Base-by-base conservation (phyloP, 2,329 filamentous ascomycete species). In the Aspergillus piperis region DNA sequence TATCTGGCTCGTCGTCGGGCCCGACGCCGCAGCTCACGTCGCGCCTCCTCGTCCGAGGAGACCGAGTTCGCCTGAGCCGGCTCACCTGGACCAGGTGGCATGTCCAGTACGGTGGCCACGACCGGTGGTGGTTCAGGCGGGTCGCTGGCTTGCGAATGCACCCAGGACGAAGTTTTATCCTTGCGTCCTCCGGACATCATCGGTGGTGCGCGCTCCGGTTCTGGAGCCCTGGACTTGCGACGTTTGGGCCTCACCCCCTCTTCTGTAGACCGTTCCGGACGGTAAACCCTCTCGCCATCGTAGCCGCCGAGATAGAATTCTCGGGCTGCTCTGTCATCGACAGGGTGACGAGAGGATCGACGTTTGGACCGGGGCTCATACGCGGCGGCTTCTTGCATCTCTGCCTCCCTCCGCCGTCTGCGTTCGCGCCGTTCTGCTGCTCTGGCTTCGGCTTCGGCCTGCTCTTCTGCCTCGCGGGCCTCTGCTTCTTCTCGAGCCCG, bases 401-500 rank as follows among this genome's bases (percentile, higher is more conserved):
- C 71, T 63, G 72, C 70, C 50, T 76, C 72, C 61, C 73, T 72
- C 21, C 72, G 66, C 42, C 75, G 71, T 54, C 75, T 71, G 36
- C 75, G 74, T 61, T 80, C 78, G 25, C 77, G 76, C 13, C 75
- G 72, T 62, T 78, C 75, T 11, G 76, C 73, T 5, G 73, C 75
- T 62, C 71, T 72, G 19, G 74, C 74, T 64, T 76, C 74, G 36
- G 73, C 58, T 42, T 42, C 71, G 19, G 68, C 69, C 67, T 71
- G 64, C 6, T 86, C 86, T 84, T 86, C 60, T 86, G 62, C 86
- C 84, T 58, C 81, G 78, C 59, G 78, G 77, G 61, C 81, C 49
- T 84, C 84, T 5, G 83, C 79, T 53, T 88, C 86, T 57, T 78
- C 73, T 52, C 70, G 62, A 10, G 65, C 68, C 39, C 68, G 69